phyloP scores from a whole-genome alignment of 2,329 filamentous ascomycete genomes.

The Teratosphaeria nubilosa region DNA sequence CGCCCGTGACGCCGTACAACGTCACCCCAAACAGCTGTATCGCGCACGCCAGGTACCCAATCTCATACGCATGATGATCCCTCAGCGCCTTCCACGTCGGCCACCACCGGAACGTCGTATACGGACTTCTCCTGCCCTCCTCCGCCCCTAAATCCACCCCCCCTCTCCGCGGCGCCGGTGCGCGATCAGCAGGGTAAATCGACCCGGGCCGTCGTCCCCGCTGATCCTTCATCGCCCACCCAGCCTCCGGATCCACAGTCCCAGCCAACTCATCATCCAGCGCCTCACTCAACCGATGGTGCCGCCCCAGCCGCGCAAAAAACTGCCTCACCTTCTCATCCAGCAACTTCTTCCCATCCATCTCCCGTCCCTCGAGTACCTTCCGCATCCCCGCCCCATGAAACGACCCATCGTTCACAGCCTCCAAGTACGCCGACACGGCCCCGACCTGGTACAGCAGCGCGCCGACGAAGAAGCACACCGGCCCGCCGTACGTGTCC shows the following conservation, averaged over 20 bases:
- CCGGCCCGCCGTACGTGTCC: constrained; percentile 9
- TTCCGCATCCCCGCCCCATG: constrained; percentile 18
- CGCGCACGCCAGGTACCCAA: constrained; percentile 20
- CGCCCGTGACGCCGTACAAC: constrained; percentile 15
- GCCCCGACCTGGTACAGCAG: constrained; percentile 21
- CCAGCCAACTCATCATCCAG: neutral
- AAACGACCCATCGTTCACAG: constrained; percentile 22
- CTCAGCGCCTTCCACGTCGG: constrained; percentile 17
- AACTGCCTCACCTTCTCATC: constrained; percentile 19
- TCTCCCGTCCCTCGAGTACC: constrained; percentile 17
- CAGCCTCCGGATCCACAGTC: constrained; percentile 9
- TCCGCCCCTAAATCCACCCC: constrained; percentile 10
- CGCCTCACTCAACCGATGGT: constrained; percentile 6
- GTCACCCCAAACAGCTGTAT: constrained; percentile 23
- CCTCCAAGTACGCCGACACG: constrained; percentile 20
- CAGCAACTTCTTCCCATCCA: constrained; percentile 16
- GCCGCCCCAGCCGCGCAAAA: constrained; percentile 3
- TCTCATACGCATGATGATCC: constrained; percentile 19
- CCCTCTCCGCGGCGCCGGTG: constrained; percentile 10
- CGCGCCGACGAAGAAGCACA: constrained; percentile 19
- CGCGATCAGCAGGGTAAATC: constrained; percentile 7
- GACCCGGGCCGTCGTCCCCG: constrained; percentile 5
- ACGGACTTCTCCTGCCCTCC: neutral
- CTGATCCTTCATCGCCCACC: constrained; percentile 8
- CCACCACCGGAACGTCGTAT: constrained; percentile 9